These are phyloP conservation scores for Xylariomycetidae sp. DNA, from an alignment of 2,329 filamentous ascomycete genomes.

Conservation along the genomic window DNA sequence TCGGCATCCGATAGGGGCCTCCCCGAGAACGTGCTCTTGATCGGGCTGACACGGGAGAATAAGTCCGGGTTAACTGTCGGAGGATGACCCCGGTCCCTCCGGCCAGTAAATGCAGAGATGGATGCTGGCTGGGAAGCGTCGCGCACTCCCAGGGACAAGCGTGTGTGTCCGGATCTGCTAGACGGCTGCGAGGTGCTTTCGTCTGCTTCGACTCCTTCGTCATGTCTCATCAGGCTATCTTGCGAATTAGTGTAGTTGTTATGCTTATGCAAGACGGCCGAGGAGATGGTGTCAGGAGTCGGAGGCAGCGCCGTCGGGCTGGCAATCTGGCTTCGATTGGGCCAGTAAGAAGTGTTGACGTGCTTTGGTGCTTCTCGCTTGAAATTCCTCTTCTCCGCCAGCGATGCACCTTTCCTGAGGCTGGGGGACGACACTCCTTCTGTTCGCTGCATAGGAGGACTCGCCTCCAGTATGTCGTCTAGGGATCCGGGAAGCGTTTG, in stretches of 20 bases:
- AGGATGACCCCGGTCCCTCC: conserved; percentile 18
- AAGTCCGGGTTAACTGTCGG: conserved; percentile 24
- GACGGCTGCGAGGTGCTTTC: too few relatives aligned
- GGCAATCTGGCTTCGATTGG: too few relatives aligned
- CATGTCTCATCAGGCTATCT: conserved; percentile 17
- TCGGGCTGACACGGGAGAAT: conserved; percentile 16
- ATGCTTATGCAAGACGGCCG: conserved; percentile 39
- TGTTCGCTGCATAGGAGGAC: conserved; percentile 47
- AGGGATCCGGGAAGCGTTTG: too few relatives aligned
- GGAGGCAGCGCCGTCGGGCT: conserved; percentile 50
- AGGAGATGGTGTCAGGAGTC: conserved; percentile 55
- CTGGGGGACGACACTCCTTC: too few relatives aligned
- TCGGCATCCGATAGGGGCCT: conserved; percentile 44
- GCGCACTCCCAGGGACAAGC: too few relatives aligned
- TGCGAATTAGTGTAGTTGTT: conserved; percentile 17
- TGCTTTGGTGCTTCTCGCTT: conserved; percentile 42
- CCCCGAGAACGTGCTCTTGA: conserved; percentile 26
- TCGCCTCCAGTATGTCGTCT: conserved; percentile 37
- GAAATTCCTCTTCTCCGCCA: conserved; percentile 34
- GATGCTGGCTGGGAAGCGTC: conserved; percentile 27
- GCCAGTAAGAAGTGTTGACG: conserved; percentile 46
- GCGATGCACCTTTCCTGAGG: too few relatives aligned
- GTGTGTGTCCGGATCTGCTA: conserved; percentile 21
- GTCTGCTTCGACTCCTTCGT: too few relatives aligned
- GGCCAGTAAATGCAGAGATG: conserved; percentile 27